A percentile compares a stretch with the other conserved stretches of the same genome.
phyloP scores from a whole-genome alignment of 2,329 filamentous ascomycete genomes.

The Diaporthe helianthi region DNA sequence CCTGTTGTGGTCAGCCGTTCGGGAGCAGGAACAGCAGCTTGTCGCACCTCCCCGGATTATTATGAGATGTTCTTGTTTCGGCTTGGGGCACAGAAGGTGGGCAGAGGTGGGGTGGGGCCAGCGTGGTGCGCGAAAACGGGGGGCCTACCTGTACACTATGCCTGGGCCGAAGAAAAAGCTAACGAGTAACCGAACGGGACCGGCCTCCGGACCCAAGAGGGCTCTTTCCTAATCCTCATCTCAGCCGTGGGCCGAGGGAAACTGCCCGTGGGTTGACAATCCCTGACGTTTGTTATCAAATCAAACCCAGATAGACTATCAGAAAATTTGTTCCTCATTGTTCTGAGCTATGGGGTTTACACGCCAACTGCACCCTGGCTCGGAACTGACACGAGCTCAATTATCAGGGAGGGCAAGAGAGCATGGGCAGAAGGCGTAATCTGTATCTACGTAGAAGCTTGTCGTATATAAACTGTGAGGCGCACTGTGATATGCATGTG shows the following conservation, averaged over 20 bases:
- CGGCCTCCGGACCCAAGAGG: neutral
- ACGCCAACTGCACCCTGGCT: neutral
- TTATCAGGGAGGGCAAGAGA: neutral
- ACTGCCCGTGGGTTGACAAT: neutral
- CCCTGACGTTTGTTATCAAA: neutral
- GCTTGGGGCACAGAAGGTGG: constrained; percentile 9
- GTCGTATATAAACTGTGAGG: neutral
- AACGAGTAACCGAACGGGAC: constrained; percentile 14
- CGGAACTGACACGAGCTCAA: neutral
- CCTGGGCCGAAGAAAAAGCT: neutral
- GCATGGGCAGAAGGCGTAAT: no score
- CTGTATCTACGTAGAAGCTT: neutral
- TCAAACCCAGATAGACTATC: neutral
- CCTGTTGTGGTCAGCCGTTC: constrained; percentile 21
- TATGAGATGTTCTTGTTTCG: constrained; percentile 17
- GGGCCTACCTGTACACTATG: neutral
- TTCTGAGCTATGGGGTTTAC: neutral
- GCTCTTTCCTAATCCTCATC: neutral
- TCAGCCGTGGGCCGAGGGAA: constrained; percentile 15
- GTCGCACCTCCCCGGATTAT: constrained; percentile 24
- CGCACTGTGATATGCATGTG: constrained; percentile 1
- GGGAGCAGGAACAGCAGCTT: constrained; percentile 7
- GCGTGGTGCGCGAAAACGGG: neutral
- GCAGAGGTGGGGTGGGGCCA: constrained; percentile 25
- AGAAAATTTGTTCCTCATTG: neutral